phyloP scores from a whole-genome alignment of 768 basidiomycete genomes.

The Boletus huronensis region DNA sequence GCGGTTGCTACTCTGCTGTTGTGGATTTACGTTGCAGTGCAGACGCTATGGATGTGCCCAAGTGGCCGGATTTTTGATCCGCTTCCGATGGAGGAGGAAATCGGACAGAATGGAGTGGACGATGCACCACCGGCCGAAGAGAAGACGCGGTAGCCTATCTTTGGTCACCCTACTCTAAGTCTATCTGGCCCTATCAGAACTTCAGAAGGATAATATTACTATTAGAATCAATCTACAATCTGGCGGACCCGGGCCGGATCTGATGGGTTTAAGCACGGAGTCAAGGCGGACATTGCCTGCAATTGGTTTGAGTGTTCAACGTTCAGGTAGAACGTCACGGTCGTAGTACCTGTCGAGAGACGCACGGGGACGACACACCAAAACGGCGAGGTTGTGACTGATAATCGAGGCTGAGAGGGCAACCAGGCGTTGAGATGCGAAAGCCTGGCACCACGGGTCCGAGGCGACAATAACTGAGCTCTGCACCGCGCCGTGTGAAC shows the following conservation, averaged over 20 bases:
- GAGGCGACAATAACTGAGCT: not conserved
- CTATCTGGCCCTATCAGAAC: too few species aligned
- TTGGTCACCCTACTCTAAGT: too few species aligned
- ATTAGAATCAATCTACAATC: not conserved
- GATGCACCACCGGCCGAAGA: not conserved
- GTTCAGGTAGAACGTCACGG: too few species aligned
- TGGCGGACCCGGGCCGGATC: too few species aligned
- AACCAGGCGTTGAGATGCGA: too few species aligned
- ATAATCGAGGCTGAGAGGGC: too few species aligned
- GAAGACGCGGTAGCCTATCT: not conserved
- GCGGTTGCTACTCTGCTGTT: constrained; percentile 47
- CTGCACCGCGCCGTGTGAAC: not conserved
- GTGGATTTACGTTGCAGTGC: constrained; percentile 47
- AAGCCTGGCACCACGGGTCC: not conserved
- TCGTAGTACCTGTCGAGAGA: not conserved
- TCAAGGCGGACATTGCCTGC: too few species aligned
- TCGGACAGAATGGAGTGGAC: constrained; percentile 12
- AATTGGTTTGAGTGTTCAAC: too few species aligned
- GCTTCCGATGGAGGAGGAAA: constrained; percentile 36
- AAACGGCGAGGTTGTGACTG: not conserved
- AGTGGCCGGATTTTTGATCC: constrained; percentile 42
- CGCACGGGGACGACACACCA: not conserved
- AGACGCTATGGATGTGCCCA: constrained; percentile 37
- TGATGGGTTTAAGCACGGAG: too few species aligned
- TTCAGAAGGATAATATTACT: not conserved